Base-by-base conservation (phyloP, 495 filamentous ascomycete genomes). In the Aspergillus egyptiacus region DNA sequence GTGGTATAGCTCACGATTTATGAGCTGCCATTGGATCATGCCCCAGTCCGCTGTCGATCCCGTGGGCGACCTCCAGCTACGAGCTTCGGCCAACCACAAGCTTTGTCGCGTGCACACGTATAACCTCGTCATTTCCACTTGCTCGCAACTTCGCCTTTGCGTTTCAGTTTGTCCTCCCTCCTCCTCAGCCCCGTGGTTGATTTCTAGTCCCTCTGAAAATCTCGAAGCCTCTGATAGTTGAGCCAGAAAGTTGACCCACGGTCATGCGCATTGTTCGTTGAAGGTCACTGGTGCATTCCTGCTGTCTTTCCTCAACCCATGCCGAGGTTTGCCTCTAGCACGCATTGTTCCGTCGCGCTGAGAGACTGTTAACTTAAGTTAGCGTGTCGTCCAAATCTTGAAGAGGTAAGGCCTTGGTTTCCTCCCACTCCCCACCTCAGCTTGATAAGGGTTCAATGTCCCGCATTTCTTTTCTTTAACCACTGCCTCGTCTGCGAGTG, bases 191-290 rank as follows among this genome's bases (percentile, higher is more conserved):
- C 43, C 38, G 27, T 60, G 28, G 17, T 51, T 30, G 50, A 25
- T 36, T 30, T 25, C 28, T n/a, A 30, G 36, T 31, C 17, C 10
- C 28, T 53, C n/a, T n/a, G n/a, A n/a, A n/a, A n/a, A n/a, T n/a
- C n/a, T n/a, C n/a, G n/a, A n/a, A n/a, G n/a, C n/a, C n/a, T n/a
- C 40, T 19, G 31, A 36, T 42, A 43, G 22, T 17, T 19, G 17
- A 15, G 23, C 17, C 9, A 7, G 2, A 31, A 28, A 13, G 33
- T 42, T 40, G 33, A 27, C 27, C 27, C 28, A 18, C 9, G 51
- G 37, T 57, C 51, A 57, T 58, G 53, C 56, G 48, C 41, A 17
- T 42, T 31, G 49, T 38, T 45, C 39, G 36, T 43, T 57, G 52
- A 57, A 46, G 23, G 37, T 43, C 45, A 53, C 49, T 54, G 54